Base-by-base conservation (phyloP, 768 basidiomycete genomes). In the Phaeolepiota aurea region DNA sequence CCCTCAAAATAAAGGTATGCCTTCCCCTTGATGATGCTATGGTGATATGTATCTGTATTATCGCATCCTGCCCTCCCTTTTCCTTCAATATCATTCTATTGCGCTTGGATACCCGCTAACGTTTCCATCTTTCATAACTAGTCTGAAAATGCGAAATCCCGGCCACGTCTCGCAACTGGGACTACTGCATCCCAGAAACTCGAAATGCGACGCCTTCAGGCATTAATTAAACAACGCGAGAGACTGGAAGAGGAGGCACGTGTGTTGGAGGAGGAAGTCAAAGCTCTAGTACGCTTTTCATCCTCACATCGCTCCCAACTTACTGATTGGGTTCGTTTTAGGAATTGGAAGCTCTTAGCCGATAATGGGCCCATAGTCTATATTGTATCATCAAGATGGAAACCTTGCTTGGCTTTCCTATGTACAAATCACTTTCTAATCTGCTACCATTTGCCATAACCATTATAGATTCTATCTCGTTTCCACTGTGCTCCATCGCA, bases 171-270 rank as follows among this genome's bases (percentile, higher is more conserved):
- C 13, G 59, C 69, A 18, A 57, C 68, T 0, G 72, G 69, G 13
- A 71, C 76, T 0, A 68, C 72, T 10, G 67, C 74, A 30, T 58
- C 71, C 3, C 78, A 76, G 53, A 87, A 84, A 49, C 65, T 79
- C 5, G 83, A 87, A 52, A 72, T 73, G 21, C 69, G 82, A 12
- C 71, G 79, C 32, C 57, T 83, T 20, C 79, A 83, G 44, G 68
- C 76, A 56, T 61, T 87, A 4, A 67, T 66, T 10, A 80, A 76
- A 47, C 82, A 87, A 48, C 68, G 80, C 25, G 75, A 83, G 54
- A 69, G 72, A 36, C 59, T 88, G 18, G 85, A 87, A 50, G 66
- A 71, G 28, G 80, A 88, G 51, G 59, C 81, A 2, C 62, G 62
- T 33, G 61, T 66, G 1, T 54, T 88, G 21, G 79, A 84, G 47